Percentiles rank a stretch among this genome's conserved stretches.
Evolutionary conservation across 306 rosid genomes (phyloP).

Genomic region (Pterocarpus macrocarpus): DNA sequence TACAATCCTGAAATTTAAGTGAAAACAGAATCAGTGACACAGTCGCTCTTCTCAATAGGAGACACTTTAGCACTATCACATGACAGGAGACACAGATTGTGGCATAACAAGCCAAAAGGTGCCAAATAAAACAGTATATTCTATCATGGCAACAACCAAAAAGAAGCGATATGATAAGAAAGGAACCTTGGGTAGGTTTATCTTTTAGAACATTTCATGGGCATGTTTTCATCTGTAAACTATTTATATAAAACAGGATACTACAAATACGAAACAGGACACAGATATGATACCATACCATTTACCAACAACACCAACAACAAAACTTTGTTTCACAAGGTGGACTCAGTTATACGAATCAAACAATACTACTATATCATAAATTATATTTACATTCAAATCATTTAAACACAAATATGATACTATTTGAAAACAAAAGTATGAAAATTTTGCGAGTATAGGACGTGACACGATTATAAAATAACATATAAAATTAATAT

Average conservation of each 20-base stretch:
- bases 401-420: background rate
- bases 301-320: too few species aligned
- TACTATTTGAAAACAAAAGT: background rate
- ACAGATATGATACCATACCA: background rate
- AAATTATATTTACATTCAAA: too few species aligned
- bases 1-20: conserved; percentile 28
- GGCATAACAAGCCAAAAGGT: conserved; percentile 34
- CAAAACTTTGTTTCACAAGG: too few species aligned
- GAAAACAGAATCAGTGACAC: background rate
- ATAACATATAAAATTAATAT: too few species aligned
- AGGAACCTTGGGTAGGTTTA: background rate
- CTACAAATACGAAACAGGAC: too few species aligned
- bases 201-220: conserved; percentile 18
- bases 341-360: too few species aligned
- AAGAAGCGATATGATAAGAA: background rate
- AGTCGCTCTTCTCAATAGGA: conserved; percentile 28
- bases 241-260: background rate
- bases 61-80: conserved; percentile 5
- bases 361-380: too few species aligned
- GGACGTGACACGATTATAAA: too few species aligned
- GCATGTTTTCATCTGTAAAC: background rate
- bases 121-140: conserved; percentile 9
- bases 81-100: conserved; percentile 21
- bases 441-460: background rate
- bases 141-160: background rate